Percentiles rank a stretch among this genome's conserved stretches.
These are phyloP conservation scores for Solidago caesia DNA, from an alignment of 129 eudicot genomes.

Conservation along the genomic window DNA sequence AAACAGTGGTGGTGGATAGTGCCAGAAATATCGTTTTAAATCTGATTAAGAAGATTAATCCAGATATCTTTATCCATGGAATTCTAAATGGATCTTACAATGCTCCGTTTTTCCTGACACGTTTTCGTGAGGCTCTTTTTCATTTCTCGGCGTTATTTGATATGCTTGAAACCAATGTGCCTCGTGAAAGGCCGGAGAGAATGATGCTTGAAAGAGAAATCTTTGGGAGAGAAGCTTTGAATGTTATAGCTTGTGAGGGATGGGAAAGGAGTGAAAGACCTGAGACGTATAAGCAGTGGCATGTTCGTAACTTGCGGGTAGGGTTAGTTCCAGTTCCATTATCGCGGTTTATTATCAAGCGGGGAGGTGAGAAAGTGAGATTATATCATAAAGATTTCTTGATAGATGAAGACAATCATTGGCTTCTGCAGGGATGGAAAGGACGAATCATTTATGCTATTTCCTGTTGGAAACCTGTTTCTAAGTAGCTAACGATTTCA, in stretches of 20 bases:
- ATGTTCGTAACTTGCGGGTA: slow-evolving; percentile 56
- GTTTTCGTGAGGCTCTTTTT: slow-evolving; percentile 80
- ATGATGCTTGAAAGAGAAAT: slow-evolving; percentile 73
- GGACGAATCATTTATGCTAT: slow-evolving; percentile 69
- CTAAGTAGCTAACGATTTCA: slow-evolving; percentile 13
- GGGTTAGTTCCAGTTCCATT: slow-evolving; percentile 69
- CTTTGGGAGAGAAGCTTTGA: slow-evolving; percentile 69
- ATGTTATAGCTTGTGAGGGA: slow-evolving; percentile 90
- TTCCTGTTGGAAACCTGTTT: slow-evolving; percentile 70
- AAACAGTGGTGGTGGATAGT: slow-evolving; percentile 65
- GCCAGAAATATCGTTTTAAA: slow-evolving; percentile 58
- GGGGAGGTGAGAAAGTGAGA: slow-evolving; percentile 44
- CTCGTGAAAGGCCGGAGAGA: slow-evolving; percentile 63
- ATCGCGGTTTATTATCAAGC: slow-evolving; percentile 38
- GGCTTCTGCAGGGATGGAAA: slow-evolving; percentile 92
- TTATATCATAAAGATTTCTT: slow-evolving; percentile 77
- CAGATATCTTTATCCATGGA: slow-evolving; percentile 68
- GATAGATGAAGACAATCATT: slow-evolving; percentile 71
- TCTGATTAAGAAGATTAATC: slow-evolving; percentile 55
- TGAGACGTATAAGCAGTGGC: slow-evolving; percentile 96
- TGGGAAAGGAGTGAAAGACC: slow-evolving; percentile 83
- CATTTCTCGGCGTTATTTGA: slow-evolving; percentile 80
- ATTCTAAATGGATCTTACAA: slow-evolving; percentile 69
- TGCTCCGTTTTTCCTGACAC: slow-evolving; percentile 80
- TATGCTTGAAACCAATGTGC: slow-evolving; percentile 67